Conservation (phyloP, 202 grass and related monocot genomes). For the Thinopyrum obtusiflorum region DNA sequence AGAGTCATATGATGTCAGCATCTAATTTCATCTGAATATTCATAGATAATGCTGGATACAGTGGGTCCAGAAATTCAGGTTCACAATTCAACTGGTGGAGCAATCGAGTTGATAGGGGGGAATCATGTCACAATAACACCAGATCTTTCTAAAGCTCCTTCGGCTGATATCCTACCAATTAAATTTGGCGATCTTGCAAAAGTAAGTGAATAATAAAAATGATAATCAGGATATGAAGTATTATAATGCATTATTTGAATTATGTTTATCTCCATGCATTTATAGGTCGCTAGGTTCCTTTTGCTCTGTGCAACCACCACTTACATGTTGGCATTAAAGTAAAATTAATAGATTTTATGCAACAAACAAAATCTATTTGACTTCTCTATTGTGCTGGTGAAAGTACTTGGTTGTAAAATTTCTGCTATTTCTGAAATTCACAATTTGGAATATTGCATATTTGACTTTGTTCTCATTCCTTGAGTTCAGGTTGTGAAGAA, state of each 20-base stretch:
- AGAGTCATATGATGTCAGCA: slow-evolving; percentile 7
- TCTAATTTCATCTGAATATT: slow-evolving; percentile 23
- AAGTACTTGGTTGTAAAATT: not conserved
- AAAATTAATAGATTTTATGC: not conserved
- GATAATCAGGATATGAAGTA: not conserved
- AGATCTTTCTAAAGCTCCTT: slow-evolving; percentile 63
- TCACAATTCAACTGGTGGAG: slow-evolving; percentile 62
- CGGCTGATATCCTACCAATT: slow-evolving; percentile 70
- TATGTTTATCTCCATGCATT: not conserved
- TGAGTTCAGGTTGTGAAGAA: slow-evolving; percentile 77
- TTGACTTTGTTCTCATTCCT: not conserved
- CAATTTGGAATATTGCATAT: not conserved
- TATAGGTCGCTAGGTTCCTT: not conserved
- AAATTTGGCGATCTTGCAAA: slow-evolving; percentile 86
- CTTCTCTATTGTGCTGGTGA: not conserved
- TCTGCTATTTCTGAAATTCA: not conserved
- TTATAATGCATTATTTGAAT: not conserved
- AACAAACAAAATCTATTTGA: not conserved
- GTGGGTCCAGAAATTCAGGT: slow-evolving; percentile 96
- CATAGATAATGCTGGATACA: slow-evolving; percentile 94
- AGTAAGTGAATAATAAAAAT: slow-evolving; percentile 41
- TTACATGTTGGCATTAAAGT: not conserved
- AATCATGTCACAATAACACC: slow-evolving; percentile 80
- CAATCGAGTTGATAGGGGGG: slow-evolving; percentile 75
- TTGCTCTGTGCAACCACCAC: not conserved